Evolutionary conservation across 768 basidiomycete genomes (phyloP).

Genomic region (Inosperma sp.): DNA sequence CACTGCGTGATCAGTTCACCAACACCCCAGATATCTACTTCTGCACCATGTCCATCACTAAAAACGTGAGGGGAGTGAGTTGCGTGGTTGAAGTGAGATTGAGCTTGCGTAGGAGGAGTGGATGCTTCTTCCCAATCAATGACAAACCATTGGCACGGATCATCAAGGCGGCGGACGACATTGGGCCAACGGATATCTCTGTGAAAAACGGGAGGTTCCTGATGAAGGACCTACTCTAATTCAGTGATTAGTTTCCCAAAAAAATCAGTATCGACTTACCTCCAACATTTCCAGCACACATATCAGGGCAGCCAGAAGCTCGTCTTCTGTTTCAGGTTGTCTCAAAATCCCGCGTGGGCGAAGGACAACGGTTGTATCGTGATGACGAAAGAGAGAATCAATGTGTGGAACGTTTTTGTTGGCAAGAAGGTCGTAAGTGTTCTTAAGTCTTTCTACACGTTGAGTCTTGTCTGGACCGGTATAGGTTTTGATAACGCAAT

Average conservation of each 20-base stretch:
- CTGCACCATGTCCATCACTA: conserved; percentile 25
- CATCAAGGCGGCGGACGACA: conserved; percentile 18
- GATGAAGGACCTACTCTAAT: conserved; percentile 13
- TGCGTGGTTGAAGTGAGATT: conserved; percentile 9
- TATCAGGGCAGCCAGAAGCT: conserved; percentile 11
- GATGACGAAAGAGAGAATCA: conserved; percentile 3
- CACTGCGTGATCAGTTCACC: conserved; percentile 16
- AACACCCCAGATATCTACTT: conserved; percentile 31
- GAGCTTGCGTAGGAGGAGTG: conserved; percentile 16
- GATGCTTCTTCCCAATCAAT: conserved; percentile 30
- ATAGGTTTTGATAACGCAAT: conserved; percentile 16
- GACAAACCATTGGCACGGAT: conserved; percentile 24
- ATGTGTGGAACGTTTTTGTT: conserved; percentile 15
- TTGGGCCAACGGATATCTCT: conserved; percentile 24
- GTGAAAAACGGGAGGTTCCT: conserved; percentile 15
- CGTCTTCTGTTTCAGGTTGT: conserved; percentile 8
- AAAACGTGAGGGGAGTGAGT: conserved; percentile 21
- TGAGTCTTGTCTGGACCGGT: conserved; percentile 2
- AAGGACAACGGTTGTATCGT: conserved; percentile 6
- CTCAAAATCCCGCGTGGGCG: conserved; percentile 14
- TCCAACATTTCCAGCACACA: conserved; percentile 20
- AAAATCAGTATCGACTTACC: conserved; percentile 7
- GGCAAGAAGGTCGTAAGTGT: conserved; percentile 15
- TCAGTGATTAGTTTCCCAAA: conserved; percentile 8
- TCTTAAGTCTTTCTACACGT: conserved; percentile 10